Evolutionary conservation across 345 rosid genomes (phyloP), one percentile per base, ranked within the genome.

Genomic region (Euphorbia pulcherrima): DNA sequence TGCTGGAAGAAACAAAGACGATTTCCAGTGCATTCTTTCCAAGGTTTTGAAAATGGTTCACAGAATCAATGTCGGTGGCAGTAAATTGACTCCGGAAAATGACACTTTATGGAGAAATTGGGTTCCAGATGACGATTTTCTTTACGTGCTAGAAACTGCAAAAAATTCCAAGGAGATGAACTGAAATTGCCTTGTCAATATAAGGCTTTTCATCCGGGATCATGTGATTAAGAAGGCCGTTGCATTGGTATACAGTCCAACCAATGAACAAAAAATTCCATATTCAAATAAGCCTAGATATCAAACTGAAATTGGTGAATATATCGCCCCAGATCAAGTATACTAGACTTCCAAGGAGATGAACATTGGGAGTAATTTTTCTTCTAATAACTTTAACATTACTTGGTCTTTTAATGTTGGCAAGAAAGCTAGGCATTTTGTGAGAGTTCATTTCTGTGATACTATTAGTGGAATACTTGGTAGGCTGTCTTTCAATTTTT

Each of bases 371-470:
- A 35, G 8, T 28, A 16, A 20, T 2, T 28, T 28, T 35, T 0
- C 0, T 10, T 14, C 40, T 6, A 40, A 33, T 20, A 29, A 2
- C 3, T 33, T 77, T 51, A 84, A 84, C 44, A 14, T 81, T 46
- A 83, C 87, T 2, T 87, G 95, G 89, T 10, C 67, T 28, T 84
- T 80, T 28, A 47, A 52, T 18, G 95, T 85, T 33, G 72, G 68
- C 2, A 69, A 26, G 41, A 77, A 87, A 40, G 50, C 78, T 50
- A 66, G 2, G 11, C 77, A 85, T 57, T 78, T 87, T 21, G 69
- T 87, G 61, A 82, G 89, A 74, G 47, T 64, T 67, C 87, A 90
- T 58, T 90, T 90, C 69, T 85, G 84, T 47, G 86, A 90, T 69
- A 30, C 81, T 23, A 3, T 75, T 27, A 72, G 79, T 44, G 0